Base-by-base conservation (phyloP, 2,329 filamentous ascomycete genomes). In the Coniochaeta sp. region DNA sequence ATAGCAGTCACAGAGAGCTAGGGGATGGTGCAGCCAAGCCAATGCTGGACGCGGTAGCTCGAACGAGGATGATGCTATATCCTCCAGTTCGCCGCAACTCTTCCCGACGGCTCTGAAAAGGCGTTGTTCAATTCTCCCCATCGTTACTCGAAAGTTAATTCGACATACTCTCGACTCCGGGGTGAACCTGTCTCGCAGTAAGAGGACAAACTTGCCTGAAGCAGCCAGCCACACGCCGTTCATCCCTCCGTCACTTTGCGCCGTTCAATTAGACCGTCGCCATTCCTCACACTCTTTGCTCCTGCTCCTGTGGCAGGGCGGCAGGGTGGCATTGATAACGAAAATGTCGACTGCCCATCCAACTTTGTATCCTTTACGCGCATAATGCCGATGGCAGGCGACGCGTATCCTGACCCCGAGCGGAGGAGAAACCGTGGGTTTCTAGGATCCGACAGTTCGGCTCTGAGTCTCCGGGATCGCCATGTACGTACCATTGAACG, bases 361-460 rank as follows among this genome's bases (percentile, higher is more conserved):
- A 8, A 17, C 14, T 28, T 28, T 17, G 17, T 31, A 14, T 26
- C 11, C 4, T n/a, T 16, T 24, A 17, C 22, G 22, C 47, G 24
- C 26, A 38, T 28, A 22, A 57, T 57, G 57, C 60, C 62, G 57
- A 69, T 69, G 67, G 61, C 67, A 57, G 61, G 60, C 64, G 64
- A 63, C 62, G 70, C 71, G 67, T 69, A 72, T 65, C 70, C 70
- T 47, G 67, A 73, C 62, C 69, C 69, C n/a, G 72, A 74, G 58
- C 66, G 66, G 63, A 69, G 67, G 57, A 72, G 71, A 56, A 82
- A 82, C 62, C 77, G 79, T 61, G 80, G 80, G 44, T 82, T 80
- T 62, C 70, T 82, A 54, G 80, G 79, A 63, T 72, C 73, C 43
- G 77, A 81, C 66, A 81, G 77, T 69, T 80, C 78, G 62, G 79